Base-by-base conservation (phyloP, 202 grass and related monocot genomes). In the Tripidium arundinaceum region DNA sequence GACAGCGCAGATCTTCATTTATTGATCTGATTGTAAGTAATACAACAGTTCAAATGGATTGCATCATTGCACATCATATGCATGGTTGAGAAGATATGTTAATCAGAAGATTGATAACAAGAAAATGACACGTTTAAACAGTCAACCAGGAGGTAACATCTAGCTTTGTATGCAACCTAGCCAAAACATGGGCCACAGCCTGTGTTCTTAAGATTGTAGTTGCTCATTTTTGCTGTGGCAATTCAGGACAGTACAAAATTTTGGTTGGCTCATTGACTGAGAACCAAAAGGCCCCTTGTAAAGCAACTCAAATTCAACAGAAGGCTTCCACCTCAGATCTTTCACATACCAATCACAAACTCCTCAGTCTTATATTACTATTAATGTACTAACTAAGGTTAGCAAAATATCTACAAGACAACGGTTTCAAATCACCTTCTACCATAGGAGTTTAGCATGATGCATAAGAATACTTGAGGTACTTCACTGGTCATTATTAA, bases 241-340 rank as follows among this genome's bases (percentile, higher is more conserved):
- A 21, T 54, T 54, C 50, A 54, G 18, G 50, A 21, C 50, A 54
- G 7, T 47, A 54, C 50, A 65, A 65, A 38, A 21, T 66, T 66
- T 38, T 38, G 34, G 15, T 41, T 68, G 37, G 65, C 9, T 67
- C 16, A 40, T 50, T 50, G 15, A 6, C 16, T 18, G 16, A 50
- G 34, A 67, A 67, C 34, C 33, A 39, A 37, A n/a, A 6, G 19
- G 55, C 10, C 14, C 39, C 54, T 58, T 74, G 55, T 42, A 60
- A 25, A 76, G 37, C 12, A 42, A 19, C 15, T 76, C 24, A 42
- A 62, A 31, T 31, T 42, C 34, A 11, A 76, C 8, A 62, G 5
- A 25, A 76, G 40, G 73, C 18, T 75, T 60, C n/a, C 12, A 26
- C 6, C 10, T 16, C 72, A 75, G n/a, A 75, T 75, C 28, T 75